phyloP scores from a whole-genome alignment of 2,329 filamentous ascomycete genomes.

The Pseudocercospora fijiensis region DNA sequence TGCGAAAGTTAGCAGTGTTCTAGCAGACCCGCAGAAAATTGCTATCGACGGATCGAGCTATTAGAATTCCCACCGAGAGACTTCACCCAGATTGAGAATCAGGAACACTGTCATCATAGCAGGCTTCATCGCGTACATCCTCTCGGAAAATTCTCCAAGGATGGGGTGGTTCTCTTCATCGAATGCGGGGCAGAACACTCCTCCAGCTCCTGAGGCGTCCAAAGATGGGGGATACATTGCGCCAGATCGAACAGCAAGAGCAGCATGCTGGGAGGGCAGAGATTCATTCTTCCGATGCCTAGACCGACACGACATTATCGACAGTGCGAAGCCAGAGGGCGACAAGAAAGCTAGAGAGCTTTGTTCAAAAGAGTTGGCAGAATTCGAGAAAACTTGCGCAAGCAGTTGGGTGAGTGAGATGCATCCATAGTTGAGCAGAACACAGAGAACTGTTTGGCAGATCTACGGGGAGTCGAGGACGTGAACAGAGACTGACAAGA shows the following conservation, averaged over 20 bases:
- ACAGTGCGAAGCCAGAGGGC: conserved; percentile 57
- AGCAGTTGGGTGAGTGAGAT: conserved; percentile 74
- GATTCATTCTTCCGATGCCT: conserved; percentile 88
- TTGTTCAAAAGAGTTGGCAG: conserved; percentile 60
- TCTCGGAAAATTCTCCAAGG: neutral
- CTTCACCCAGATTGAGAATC: neutral
- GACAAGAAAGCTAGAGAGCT: conserved; percentile 53
- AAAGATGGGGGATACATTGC: conserved; percentile 67
- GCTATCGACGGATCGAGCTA: neutral
- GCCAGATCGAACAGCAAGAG: conserved; percentile 79
- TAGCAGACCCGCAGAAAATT: neutral
- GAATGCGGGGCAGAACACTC: conserved; percentile 28
- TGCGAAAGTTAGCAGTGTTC: neutral
- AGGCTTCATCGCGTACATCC: conserved; percentile 4
- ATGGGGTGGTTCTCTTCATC: conserved; percentile 42
- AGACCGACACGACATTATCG: conserved; percentile 76
- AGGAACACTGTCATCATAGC: neutral
- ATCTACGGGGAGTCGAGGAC: neutral
- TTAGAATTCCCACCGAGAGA: neutral
- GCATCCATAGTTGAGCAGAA: neutral
- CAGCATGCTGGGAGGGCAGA: conserved; percentile 83
- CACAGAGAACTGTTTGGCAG: neutral
- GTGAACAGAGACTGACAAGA: neutral
- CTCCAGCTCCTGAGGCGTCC: conserved; percentile 34
- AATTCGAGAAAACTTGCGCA: conserved; percentile 83